Conservation (phyloP, 2,329 filamentous ascomycete species). For the Ceratocystis papillata region DNA sequence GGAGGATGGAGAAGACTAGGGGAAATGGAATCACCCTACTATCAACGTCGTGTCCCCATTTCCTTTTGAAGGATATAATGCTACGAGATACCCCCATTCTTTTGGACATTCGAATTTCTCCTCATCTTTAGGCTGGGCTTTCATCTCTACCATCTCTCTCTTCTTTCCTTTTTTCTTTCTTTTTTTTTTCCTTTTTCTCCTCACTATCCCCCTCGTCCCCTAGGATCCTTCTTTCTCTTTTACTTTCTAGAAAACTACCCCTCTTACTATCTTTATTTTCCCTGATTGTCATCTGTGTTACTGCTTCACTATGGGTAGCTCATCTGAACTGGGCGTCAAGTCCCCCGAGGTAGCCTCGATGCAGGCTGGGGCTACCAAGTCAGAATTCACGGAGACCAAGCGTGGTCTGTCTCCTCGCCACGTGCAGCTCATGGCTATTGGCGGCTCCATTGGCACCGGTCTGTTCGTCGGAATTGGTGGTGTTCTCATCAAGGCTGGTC, state of each 20-base stretch:
- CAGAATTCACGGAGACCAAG: constrained; percentile 20
- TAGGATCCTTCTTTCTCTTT: neutral
- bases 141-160: neutral
- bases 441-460: constrained; percentile 38
- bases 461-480: constrained; percentile 39
- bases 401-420: constrained; percentile 31
- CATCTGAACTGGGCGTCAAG: constrained; percentile 22
- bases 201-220: neutral
- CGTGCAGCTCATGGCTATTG: constrained; percentile 42
- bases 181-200: neutral
- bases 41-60: neutral
- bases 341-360: constrained; percentile 19
- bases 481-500: constrained; percentile 35
- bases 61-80: constrained; percentile 4
- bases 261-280: neutral
- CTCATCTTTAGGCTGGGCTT: constrained; percentile 10
- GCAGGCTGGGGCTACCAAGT: constrained; percentile 14
- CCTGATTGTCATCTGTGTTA: too few species aligned
- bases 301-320: constrained; percentile 15
- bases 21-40: neutral
- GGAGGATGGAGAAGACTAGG: neutral
- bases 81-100: neutral
- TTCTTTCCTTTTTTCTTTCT: neutral
- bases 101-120: neutral
- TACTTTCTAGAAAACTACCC: too few species aligned